These are phyloP conservation scores for Neonectria coccinea DNA, from an alignment of 2,329 filamentous ascomycete genomes.

Conservation along the genomic window DNA sequence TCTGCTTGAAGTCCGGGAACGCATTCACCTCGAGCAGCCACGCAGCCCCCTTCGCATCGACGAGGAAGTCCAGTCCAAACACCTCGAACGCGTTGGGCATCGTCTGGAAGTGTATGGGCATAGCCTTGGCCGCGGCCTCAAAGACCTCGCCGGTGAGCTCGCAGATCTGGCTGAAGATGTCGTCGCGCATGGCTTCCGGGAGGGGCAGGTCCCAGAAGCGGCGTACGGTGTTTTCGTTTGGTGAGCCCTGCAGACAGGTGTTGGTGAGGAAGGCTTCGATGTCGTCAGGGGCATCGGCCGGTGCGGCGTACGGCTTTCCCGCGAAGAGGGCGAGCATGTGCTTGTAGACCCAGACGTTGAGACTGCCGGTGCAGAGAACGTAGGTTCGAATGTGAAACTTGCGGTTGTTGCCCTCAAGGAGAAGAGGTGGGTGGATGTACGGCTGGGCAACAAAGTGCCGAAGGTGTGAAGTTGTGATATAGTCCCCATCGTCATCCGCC, in stretches of 20 bases:
- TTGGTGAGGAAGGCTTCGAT: conserved; percentile 90
- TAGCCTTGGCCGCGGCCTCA: conserved; percentile 84
- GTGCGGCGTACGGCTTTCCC: conserved; percentile 75
- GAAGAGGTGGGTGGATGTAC: conserved; percentile 89
- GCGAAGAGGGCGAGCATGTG: conserved; percentile 96
- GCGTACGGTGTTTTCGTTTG: conserved; percentile 72
- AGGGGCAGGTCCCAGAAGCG: conserved; percentile 77
- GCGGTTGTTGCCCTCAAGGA: conserved; percentile 71
- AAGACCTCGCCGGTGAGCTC: conserved; percentile 81
- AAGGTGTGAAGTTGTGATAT: conserved; percentile 87
- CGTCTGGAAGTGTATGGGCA: conserved; percentile 93
- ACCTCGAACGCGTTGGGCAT: conserved; percentile 90
- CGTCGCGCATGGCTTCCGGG: conserved; percentile 64
- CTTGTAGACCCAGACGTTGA: conserved; percentile 87
- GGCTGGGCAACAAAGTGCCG: conserved; percentile 96
- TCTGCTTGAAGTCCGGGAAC: conserved; percentile 96
- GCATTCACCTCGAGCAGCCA: conserved; percentile 95
- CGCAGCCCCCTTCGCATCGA: conserved; percentile 71
- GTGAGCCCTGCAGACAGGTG: conserved; percentile 84
- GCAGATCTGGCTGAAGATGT: conserved; percentile 81
- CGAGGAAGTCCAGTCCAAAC: conserved; percentile 90
- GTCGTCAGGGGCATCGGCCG: conserved; percentile 62
- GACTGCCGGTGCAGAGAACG: conserved; percentile 81
- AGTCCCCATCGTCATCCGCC: conserved; percentile 54
- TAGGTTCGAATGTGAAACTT: conserved; percentile 98